Conservation (phyloP, 495 filamentous ascomycete species). For the Daldinia bambusicola region DNA sequence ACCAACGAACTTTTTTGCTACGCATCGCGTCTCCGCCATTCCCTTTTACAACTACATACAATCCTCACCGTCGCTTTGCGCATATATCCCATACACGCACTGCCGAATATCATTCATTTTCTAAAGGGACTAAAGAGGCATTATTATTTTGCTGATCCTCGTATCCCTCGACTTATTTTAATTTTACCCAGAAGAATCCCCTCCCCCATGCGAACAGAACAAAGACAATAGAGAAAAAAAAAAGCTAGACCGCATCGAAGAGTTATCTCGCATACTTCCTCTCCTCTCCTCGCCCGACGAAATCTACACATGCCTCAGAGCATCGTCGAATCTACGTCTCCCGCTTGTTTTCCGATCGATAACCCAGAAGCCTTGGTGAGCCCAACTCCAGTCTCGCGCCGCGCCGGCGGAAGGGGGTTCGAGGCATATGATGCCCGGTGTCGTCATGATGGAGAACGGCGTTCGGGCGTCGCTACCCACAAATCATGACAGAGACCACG, state of each 20-base stretch:
- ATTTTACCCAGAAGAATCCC: conserved; percentile 1
- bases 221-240: conserved; percentile 14
- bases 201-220: conserved; percentile 28
- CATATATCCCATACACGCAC: conserved; percentile 12
- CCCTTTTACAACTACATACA: conserved; percentile 22
- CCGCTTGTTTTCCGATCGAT: conserved; percentile 23
- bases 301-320: conserved; percentile 38
- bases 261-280: not conserved
- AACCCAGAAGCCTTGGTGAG: conserved; percentile 35
- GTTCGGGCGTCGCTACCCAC: conserved; percentile 56
- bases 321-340: conserved; percentile 32
- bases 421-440: conserved; percentile 53
- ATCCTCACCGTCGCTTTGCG: conserved; percentile 25
- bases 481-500: conserved; percentile 64
- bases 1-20: conserved; percentile 28
- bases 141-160: conserved; percentile 24
- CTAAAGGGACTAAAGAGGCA: conserved; percentile 16
- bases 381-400: conserved; percentile 46
- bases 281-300: conserved; percentile 8
- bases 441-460: conserved; percentile 65
- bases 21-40: conserved; percentile 38
- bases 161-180: conserved; percentile 26
- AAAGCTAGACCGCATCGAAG: conserved; percentile 21
- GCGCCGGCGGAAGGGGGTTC: conserved; percentile 50
- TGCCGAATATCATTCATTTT: conserved; percentile 31